phyloP scores from a whole-genome alignment of 495 filamentous ascomycete species.

The Aspergillus leporis region DNA sequence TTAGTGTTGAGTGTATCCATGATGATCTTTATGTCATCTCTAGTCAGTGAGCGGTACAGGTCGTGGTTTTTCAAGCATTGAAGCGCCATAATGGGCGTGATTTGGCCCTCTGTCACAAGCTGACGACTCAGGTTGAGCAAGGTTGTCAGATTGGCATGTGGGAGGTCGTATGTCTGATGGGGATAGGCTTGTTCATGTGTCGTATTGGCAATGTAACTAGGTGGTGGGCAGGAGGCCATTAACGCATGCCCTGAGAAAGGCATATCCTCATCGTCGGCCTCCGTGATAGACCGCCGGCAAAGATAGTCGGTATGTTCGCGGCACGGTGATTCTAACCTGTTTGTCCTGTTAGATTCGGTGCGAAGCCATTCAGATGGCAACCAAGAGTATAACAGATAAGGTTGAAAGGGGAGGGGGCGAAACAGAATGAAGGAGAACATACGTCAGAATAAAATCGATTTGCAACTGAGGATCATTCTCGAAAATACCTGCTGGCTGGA shows the following conservation, averaged over 20 bases:
- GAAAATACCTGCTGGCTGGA: conserved; percentile 58
- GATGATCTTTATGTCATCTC: conserved; percentile 70
- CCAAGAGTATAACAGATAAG: not conserved
- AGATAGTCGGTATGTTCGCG: conserved; percentile 86
- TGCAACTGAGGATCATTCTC: conserved; percentile 77
- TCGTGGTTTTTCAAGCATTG: conserved; percentile 75
- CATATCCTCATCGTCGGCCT: conserved; percentile 51
- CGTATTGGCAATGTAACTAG: conserved; percentile 46
- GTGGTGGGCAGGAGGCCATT: conserved; percentile 85
- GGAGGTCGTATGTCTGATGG: conserved; percentile 52
- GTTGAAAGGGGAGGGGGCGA: conserved; percentile 7
- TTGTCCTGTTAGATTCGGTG: not conserved
- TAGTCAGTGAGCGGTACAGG: conserved; percentile 60
- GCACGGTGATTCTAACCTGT: conserved; percentile 90
- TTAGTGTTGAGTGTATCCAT: conserved; percentile 73
- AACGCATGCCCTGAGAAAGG: conserved; percentile 76
- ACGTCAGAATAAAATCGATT: conserved; percentile 96
- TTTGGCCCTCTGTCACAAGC: conserved; percentile 85
- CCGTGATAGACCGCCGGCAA: conserved; percentile 46
- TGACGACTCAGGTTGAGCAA: conserved; percentile 82
- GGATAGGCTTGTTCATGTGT: conserved; percentile 43
- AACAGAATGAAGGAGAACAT: conserved; percentile 45
- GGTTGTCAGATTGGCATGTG: conserved; percentile 70
- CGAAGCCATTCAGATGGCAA: not conserved
- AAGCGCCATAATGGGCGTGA: conserved; percentile 97